A percentile compares a stretch with the other conserved stretches of the same genome.
These are phyloP conservation scores for Tetrahymena malaccensis DNA, from an alignment of 73 alveolate genomes.

Conservation along the genomic window DNA sequence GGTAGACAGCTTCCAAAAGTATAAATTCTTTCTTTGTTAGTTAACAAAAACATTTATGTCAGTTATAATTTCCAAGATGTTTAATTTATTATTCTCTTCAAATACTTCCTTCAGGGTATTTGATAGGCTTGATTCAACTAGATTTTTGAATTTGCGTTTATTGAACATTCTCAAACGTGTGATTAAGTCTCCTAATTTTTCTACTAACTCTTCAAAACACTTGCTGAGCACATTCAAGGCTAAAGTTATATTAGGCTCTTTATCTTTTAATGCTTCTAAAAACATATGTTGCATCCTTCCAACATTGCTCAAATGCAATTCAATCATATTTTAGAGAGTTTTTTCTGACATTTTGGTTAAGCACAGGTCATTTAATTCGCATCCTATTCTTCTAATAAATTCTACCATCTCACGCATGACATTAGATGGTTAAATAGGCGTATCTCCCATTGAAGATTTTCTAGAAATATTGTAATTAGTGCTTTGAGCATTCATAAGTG, in stretches of 20 bases:
- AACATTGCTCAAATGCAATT: background rate
- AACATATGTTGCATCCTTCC: background rate
- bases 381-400: background rate
- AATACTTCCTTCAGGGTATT: background rate
- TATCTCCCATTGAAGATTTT: background rate
- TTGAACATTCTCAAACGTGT: background rate
- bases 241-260: background rate
- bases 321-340: background rate
- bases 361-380: background rate
- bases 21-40: background rate
- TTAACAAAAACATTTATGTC: background rate
- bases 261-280: background rate
- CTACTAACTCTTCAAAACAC: background rate
- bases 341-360: background rate
- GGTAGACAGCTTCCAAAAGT: background rate
- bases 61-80: background rate
- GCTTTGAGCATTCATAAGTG: background rate
- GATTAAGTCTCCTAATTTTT: background rate
- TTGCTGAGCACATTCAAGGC: background rate
- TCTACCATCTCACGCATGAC: background rate
- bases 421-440: background rate
- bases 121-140: background rate
- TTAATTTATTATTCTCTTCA: background rate
- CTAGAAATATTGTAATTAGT: background rate
- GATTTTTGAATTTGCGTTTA: background rate